Conservation (phyloP, 176 grass and related monocot genomes). For the Secale cereale region DNA sequence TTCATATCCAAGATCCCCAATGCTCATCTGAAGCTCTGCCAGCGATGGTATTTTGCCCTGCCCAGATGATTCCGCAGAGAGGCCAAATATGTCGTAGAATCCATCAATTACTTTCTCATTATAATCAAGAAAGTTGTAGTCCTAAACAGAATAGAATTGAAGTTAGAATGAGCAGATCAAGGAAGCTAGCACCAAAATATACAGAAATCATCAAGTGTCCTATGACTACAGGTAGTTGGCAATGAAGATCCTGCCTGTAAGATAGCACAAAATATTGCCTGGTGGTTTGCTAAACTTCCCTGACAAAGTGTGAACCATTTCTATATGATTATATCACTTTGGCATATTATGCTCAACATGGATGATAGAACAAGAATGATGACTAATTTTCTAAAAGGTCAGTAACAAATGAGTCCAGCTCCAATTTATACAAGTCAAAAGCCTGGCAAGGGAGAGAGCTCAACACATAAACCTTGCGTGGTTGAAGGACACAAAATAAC, state of each 20-base stretch:
- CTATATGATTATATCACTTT: neutral
- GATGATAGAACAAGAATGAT: constrained; percentile 2
- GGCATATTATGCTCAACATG: neutral
- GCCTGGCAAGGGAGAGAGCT: neutral
- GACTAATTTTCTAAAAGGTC: neutral
- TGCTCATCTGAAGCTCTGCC: constrained; percentile 71
- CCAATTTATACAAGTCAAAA: neutral
- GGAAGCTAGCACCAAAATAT: neutral
- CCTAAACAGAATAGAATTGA: constrained; percentile 40
- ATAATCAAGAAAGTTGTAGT: constrained; percentile 88
- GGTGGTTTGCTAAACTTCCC: neutral
- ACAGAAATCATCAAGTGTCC: constrained; percentile 4
- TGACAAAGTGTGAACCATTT: constrained; percentile 2
- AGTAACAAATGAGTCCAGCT: neutral
- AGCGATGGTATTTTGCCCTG: constrained; percentile 62
- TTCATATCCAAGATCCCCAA: constrained; percentile 91
- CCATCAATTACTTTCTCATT: constrained; percentile 89
- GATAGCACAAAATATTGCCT: neutral
- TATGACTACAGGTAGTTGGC: neutral
- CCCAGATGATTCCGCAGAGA: constrained; percentile 32
- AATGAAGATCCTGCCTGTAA: constrained; percentile 6
- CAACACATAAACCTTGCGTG: neutral
- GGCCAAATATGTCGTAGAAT: constrained; percentile 83
- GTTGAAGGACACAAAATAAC: neutral
- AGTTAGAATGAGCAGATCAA: constrained; percentile 16